Evolutionary conservation across 768 basidiomycete genomes (phyloP), one percentile per base, ranked within the genome.

Genomic region (Rhizopogon vesiculosus): DNA sequence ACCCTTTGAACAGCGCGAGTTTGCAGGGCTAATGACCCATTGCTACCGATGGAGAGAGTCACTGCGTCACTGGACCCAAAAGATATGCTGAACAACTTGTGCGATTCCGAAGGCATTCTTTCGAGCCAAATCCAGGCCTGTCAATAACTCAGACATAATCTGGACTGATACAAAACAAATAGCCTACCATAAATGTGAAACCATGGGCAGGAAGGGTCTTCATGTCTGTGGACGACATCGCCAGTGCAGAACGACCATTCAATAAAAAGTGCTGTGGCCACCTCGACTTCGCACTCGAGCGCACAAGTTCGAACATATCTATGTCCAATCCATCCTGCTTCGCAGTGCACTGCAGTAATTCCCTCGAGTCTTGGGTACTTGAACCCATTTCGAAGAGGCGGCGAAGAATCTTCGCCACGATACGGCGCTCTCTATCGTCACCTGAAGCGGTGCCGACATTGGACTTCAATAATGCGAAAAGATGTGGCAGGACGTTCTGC

Each of bases 241-340:
- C 71, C 6, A 91, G 59, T 8, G 79, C 71, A 3, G 86, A 80
- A 5, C 72, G 66, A 2, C 78, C 77, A 64, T 84, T 83, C 61
- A 92, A 71, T 3, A 83, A 87, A 57, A 93, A 80, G 64, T 93
- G 91, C 54, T 84, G 81, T 0, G 87, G 83, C 91, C 91, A 93
- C 35, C 83, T 78, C 40, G 84, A 83, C 66, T 82, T 86, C 77
- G 89, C 85, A 3, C 82, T 84, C 45, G 79, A 77, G 7, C 87
- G 81, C 52, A 93, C 76, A 28, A 91, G 69, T 43, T 90, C 89
- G 44, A 92, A 66, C 38, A 89, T 76, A 45, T 89, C 87, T 6
- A 71, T 64, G 58, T 91, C 83, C 25, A 91, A 74, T 13, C 78
- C 77, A 52, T 81, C 76, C 2, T 69, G 72, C 41, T 67, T 76